Conservation (phyloP, 495 filamentous ascomycete genomes). For the Friedmanniomyces endolithicus region DNA sequence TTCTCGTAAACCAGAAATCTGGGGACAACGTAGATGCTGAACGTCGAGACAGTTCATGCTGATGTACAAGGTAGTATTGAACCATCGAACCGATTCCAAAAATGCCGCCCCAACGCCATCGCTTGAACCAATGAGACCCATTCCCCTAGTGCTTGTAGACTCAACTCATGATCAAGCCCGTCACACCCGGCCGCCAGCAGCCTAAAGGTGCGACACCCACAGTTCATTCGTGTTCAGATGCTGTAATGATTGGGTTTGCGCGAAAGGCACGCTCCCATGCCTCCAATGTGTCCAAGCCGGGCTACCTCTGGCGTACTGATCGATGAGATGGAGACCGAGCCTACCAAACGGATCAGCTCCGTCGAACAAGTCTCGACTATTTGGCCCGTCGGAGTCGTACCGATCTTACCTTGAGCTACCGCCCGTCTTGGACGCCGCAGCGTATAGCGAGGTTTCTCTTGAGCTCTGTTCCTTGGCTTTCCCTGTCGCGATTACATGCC, state of each 20-base stretch:
- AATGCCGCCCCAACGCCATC: too few species aligned
- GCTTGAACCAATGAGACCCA: too few species aligned
- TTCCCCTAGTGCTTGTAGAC: too few species aligned
- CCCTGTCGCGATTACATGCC: slow-evolving; percentile 42
- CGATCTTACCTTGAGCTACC: slow-evolving; percentile 28
- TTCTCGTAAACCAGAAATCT: too few species aligned
- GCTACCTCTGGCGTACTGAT: slow-evolving; percentile 27
- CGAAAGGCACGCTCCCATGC: background rate
- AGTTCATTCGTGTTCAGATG: background rate
- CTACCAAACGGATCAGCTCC: slow-evolving; percentile 7
- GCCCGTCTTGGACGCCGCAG: slow-evolving; percentile 25
- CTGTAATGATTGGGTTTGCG: background rate
- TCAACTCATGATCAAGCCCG: too few species aligned
- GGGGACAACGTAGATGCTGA: too few species aligned
- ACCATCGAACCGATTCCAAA: too few species aligned
- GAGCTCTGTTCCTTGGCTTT: slow-evolving; percentile 32
- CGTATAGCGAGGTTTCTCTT: slow-evolving; percentile 24
- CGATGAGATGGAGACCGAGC: slow-evolving; percentile 27
- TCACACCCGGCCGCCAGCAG: too few species aligned
- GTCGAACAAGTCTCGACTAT: background rate
- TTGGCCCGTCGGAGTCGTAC: slow-evolving; percentile 13
- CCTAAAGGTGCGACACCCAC: background rate
- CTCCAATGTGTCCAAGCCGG: slow-evolving; percentile 18
- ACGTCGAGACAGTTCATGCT: too few species aligned
- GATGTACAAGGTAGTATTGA: too few species aligned